phyloP scores from a whole-genome alignment of 2,329 filamentous ascomycete species.

The Ambrosiella xylebori region DNA sequence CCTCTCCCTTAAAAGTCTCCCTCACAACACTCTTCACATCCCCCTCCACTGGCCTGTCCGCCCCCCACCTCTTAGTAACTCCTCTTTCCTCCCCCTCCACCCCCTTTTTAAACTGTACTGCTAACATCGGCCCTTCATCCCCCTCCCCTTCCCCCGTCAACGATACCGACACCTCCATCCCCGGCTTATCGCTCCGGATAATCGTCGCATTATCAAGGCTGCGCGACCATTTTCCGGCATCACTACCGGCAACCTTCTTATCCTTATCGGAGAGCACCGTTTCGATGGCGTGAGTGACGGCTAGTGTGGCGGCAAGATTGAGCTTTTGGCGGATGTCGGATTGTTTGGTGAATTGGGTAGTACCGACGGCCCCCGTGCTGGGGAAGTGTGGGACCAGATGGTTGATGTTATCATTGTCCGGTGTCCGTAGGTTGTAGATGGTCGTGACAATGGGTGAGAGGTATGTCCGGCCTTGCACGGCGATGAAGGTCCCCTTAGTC shows the following conservation, averaged over 20 bases:
- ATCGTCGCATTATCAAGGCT: constrained; percentile 1
- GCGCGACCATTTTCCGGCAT: background rate
- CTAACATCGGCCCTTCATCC: background rate
- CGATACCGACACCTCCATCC: background rate
- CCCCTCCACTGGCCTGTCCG: too few species aligned
- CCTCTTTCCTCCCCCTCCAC: background rate
- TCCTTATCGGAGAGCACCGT: constrained; percentile 14
- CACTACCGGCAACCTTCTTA: background rate
- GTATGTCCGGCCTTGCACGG: constrained; percentile 28
- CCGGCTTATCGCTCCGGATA: background rate
- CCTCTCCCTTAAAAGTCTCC: too few species aligned
- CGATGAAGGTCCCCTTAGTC: constrained; percentile 25
- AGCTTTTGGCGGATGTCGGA: constrained; percentile 30
- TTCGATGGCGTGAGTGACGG: constrained; percentile 23
- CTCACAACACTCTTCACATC: too few species aligned
- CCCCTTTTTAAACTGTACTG: background rate
- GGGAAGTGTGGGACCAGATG: constrained; percentile 25
- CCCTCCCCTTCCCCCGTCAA: background rate
- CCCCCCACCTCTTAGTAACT: too few species aligned
- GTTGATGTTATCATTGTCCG: constrained; percentile 16
- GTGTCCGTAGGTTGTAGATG: constrained; percentile 22
- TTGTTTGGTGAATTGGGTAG: constrained; percentile 27
- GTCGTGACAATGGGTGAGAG: constrained; percentile 28
- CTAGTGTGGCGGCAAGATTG: constrained; percentile 25
- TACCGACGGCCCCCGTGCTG: constrained; percentile 18